These are phyloP conservation scores for Stagonosporopsis chrysanthemi DNA, from an alignment of 2,329 filamentous ascomycete genomes.

Conservation along the genomic window DNA sequence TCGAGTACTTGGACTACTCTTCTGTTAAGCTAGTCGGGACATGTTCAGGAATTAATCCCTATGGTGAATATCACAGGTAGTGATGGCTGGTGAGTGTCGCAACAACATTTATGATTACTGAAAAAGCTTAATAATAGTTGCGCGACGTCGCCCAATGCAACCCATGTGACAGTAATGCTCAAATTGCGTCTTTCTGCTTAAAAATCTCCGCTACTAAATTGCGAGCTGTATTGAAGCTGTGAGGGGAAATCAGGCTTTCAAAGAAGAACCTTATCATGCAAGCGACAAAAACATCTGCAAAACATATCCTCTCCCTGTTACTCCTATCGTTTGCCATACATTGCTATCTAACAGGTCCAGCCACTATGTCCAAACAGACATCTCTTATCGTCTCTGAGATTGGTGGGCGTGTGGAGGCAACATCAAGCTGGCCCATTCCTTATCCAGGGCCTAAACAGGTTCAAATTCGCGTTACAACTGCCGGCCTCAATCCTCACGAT, in stretches of 20 bases:
- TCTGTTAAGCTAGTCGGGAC: no score
- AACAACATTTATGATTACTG: no score
- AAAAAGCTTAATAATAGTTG: no score
- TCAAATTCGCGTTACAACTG: not conserved
- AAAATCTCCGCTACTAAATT: not conserved
- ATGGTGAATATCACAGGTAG: no score
- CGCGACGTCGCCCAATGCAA: no score
- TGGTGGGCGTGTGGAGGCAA: not conserved
- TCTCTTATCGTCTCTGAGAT: not conserved
- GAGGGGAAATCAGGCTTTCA: not conserved
- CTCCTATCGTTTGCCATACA: not conserved
- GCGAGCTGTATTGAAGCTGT: no score
- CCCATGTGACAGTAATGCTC: not conserved
- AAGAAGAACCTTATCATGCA: not conserved
- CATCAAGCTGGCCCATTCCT: not conserved
- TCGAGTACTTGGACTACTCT: no score
- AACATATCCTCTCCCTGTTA: not conserved
- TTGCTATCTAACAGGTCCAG: not conserved
- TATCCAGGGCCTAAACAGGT: constrained; percentile 2
- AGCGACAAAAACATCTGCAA: not conserved
- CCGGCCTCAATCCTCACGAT: constrained; percentile 45
- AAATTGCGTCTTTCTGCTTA: not conserved
- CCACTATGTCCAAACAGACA: not conserved
- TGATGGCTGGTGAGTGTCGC: no score
- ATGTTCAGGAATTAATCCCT: no score